A percentile compares a stretch with the other conserved stretches of the same genome.
Conservation (phyloP, 805 yeast species). For the Ogataea nonfermentans region DNA sequence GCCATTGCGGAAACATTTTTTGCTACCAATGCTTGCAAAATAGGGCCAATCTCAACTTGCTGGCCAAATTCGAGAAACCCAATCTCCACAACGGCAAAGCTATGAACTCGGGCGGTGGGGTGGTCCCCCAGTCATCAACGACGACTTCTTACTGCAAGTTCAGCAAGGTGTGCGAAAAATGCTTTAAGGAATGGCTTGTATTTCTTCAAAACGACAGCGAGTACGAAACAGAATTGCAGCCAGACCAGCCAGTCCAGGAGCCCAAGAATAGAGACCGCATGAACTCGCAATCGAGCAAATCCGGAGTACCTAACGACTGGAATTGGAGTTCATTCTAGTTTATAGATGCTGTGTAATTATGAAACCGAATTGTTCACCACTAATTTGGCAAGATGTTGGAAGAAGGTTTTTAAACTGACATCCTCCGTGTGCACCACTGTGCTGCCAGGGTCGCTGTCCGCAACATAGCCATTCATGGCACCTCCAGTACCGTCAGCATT, state of each 20-base stretch:
- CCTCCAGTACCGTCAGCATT: slow-evolving; percentile 44
- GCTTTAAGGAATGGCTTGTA: slow-evolving; percentile 26
- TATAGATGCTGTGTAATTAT: slow-evolving; percentile 1
- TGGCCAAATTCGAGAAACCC: slow-evolving; percentile 37
- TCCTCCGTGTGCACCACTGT: slow-evolving; percentile 95
- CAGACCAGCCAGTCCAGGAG: slow-evolving; percentile 3
- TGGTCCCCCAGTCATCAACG: not conserved
- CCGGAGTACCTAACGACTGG: slow-evolving; percentile 44
- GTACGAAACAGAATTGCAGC: slow-evolving; percentile 22
- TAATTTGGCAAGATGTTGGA: slow-evolving; percentile 89
- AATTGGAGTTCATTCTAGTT: slow-evolving; percentile 50
- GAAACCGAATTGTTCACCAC: slow-evolving; percentile 53
- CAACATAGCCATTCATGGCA: slow-evolving; percentile 45
- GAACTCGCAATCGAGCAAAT: slow-evolving; percentile 35
- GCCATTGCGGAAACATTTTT: slow-evolving; percentile 50
- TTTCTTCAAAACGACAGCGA: slow-evolving; percentile 28
- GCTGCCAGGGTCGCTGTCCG: slow-evolving; percentile 40
- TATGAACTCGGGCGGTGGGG: slow-evolving; percentile 2
- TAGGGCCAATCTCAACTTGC: slow-evolving; percentile 33
- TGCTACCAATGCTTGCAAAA: slow-evolving; percentile 36
- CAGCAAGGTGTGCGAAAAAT: slow-evolving; percentile 30
- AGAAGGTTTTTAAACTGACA: slow-evolving; percentile 90
- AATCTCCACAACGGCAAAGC: slow-evolving; percentile 3
- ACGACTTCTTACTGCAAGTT: slow-evolving; percentile 24
- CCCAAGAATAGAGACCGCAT: slow-evolving; percentile 22